Percentiles rank a stretch among this genome's conserved stretches.
phyloP scores from a whole-genome alignment of 2,329 filamentous ascomycete species.

The Sporothrix curviconia region DNA sequence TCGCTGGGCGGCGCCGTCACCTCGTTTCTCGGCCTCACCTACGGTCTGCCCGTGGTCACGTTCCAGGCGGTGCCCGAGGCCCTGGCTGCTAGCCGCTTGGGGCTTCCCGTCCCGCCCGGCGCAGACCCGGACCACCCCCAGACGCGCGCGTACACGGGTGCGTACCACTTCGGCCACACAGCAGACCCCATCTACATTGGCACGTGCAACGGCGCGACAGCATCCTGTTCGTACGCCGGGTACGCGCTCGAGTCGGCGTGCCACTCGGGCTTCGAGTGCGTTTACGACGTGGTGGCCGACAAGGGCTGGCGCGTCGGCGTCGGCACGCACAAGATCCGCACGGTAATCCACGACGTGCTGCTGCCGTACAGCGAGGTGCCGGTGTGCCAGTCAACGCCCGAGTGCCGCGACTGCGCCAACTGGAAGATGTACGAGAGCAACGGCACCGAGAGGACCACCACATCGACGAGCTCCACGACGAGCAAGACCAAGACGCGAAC shows the following conservation, averaged over 20 bases:
- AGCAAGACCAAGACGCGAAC: slow-evolving; percentile 57
- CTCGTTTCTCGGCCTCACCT: slow-evolving; percentile 84
- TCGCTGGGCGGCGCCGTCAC: slow-evolving; percentile 86
- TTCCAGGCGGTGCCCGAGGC: slow-evolving; percentile 93
- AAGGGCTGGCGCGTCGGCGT: slow-evolving; percentile 89
- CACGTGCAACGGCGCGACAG: slow-evolving; percentile 82
- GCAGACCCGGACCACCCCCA: slow-evolving; percentile 66
- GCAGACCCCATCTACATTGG: slow-evolving; percentile 92
- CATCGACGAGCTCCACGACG: slow-evolving; percentile 44
- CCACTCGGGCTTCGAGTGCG: slow-evolving; percentile 79
- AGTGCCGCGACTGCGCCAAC: slow-evolving; percentile 81
- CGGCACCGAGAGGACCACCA: slow-evolving; percentile 66
- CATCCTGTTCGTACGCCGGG: slow-evolving; percentile 81
- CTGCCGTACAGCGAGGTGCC: slow-evolving; percentile 76
- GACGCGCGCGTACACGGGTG: slow-evolving; percentile 63
- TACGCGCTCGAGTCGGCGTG: slow-evolving; percentile 94
- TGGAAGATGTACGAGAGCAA: slow-evolving; percentile 98
- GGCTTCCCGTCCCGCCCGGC: slow-evolving; percentile 77
- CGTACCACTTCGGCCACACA: slow-evolving; percentile 90
- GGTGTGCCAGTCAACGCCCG: slow-evolving; percentile 64
- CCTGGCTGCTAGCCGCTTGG: slow-evolving; percentile 74
- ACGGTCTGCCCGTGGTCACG: slow-evolving; percentile 82
- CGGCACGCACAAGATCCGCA: slow-evolving; percentile 82
- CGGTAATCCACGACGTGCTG: slow-evolving; percentile 82
- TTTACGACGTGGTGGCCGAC: slow-evolving; percentile 87